phyloP scores from a whole-genome alignment of 768 basidiomycete species.

The Boletellus ananas region DNA sequence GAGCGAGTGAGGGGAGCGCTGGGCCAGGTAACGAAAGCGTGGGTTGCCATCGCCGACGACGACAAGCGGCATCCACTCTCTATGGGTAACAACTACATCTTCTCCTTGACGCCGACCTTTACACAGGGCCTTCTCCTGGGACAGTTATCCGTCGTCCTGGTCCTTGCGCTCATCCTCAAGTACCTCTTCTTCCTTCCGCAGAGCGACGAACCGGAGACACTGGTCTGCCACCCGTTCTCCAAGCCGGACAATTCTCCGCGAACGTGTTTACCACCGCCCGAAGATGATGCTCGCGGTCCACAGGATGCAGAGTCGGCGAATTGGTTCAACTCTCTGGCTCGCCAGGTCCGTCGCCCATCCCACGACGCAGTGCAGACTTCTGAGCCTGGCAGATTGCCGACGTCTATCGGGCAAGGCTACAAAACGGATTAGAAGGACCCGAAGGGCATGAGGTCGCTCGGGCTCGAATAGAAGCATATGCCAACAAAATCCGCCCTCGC shows the following conservation, averaged over 20 bases:
- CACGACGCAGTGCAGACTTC: not conserved
- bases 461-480: slow-evolving; percentile 71
- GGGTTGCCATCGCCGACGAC: not conserved
- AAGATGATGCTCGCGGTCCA: not conserved
- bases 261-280: slow-evolving; percentile 29
- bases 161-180: slow-evolving; percentile 79
- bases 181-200: slow-evolving; percentile 92
- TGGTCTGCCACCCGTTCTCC: slow-evolving; percentile 57
- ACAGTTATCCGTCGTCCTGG: slow-evolving; percentile 80
- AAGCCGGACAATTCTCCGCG: slow-evolving; percentile 45
- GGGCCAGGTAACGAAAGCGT: slow-evolving; percentile 51
- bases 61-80: not conserved
- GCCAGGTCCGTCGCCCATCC: slow-evolving; percentile 53
- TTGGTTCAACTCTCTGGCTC: slow-evolving; percentile 87
- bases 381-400: slow-evolving; percentile 50
- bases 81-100: slow-evolving; percentile 50
- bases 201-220: slow-evolving; percentile 49
- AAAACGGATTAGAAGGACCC: slow-evolving; percentile 61
- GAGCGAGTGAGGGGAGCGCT: slow-evolving; percentile 49
- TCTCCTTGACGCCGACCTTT: slow-evolving; percentile 83
- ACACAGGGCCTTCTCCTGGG: slow-evolving; percentile 93
- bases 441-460: slow-evolving; percentile 85
- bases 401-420: slow-evolving; percentile 73
- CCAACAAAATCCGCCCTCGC: slow-evolving; percentile 71
- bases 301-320: slow-evolving; percentile 67